These are phyloP conservation scores for Geopyxis carbonaria DNA, from an alignment of 495 filamentous ascomycete species.

Conservation along the genomic window DNA sequence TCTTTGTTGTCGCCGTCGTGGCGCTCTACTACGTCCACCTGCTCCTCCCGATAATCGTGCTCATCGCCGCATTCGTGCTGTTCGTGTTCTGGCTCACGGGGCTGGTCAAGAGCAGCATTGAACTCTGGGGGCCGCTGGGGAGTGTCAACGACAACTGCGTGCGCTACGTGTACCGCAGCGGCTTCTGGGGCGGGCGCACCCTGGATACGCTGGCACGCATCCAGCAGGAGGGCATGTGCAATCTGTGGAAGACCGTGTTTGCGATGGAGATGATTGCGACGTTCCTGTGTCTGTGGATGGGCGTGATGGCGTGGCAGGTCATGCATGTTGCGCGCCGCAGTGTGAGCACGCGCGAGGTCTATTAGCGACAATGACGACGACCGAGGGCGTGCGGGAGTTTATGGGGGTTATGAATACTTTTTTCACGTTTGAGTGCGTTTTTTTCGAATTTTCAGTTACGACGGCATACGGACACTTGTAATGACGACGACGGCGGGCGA, in stretches of 20 bases:
- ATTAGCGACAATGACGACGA: too few species aligned
- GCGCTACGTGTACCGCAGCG: slow-evolving; percentile 44
- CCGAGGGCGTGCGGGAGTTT: too few species aligned
- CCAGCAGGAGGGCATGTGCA: slow-evolving; percentile 73
- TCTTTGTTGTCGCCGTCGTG: slow-evolving; percentile 56
- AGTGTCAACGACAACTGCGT: slow-evolving; percentile 69
- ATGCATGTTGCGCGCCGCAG: slow-evolving; percentile 13
- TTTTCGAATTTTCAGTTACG: too few species aligned
- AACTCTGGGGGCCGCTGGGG: slow-evolving; percentile 65
- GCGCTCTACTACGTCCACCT: slow-evolving; percentile 58
- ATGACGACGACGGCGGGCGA: too few species aligned
- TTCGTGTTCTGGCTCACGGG: slow-evolving; percentile 86
- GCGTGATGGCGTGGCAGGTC: slow-evolving; percentile 82
- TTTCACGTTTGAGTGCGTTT: too few species aligned
- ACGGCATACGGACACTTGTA: too few species aligned
- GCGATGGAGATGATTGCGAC: slow-evolving; percentile 30
- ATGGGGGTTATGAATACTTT: too few species aligned
- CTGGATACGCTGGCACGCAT: slow-evolving; percentile 67
- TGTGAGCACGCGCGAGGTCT: too few species aligned
- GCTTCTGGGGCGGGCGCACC: slow-evolving; percentile 40
- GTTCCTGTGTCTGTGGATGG: slow-evolving; percentile 84
- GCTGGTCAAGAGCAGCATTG: slow-evolving; percentile 72
- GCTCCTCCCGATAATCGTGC: slow-evolving; percentile 75
- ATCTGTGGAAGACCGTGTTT: slow-evolving; percentile 46
- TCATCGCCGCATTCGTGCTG: slow-evolving; percentile 81